These are phyloP conservation scores for Astrothelium macrocarpum DNA, from an alignment of 495 filamentous ascomycete genomes.

Conservation along the genomic window DNA sequence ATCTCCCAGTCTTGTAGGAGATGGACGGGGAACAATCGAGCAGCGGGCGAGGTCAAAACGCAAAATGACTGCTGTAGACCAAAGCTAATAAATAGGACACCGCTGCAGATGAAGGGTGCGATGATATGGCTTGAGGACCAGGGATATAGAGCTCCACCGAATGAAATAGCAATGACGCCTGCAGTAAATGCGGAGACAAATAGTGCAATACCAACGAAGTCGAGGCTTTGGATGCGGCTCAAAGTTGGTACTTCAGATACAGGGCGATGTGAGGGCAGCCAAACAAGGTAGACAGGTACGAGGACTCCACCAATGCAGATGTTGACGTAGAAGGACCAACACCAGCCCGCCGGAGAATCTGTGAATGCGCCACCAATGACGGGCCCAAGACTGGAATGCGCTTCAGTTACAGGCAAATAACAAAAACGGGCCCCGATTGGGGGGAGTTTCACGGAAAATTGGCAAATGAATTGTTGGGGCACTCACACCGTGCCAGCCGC, in stretches of 20 bases:
- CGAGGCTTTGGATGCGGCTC: too few species aligned
- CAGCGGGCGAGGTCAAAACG: neutral
- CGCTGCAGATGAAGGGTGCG: neutral
- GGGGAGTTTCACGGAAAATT: too few species aligned
- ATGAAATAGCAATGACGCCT: neutral
- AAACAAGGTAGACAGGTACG: conserved; percentile 47
- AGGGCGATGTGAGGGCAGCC: conserved; percentile 38
- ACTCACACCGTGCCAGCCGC: neutral
- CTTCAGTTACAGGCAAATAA: too few species aligned
- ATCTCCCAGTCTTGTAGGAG: neutral
- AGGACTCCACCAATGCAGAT: conserved; percentile 46
- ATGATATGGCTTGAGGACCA: neutral
- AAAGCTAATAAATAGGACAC: neutral
- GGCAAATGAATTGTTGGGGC: too few species aligned
- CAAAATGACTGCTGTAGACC: neutral
- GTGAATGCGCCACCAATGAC: conserved; percentile 56
- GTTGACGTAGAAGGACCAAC: conserved; percentile 65
- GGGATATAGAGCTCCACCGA: neutral
- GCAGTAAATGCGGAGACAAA: neutral
- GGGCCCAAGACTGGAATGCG: conserved; percentile 25
- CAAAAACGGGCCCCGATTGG: too few species aligned
- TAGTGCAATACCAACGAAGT: conserved; percentile 11
- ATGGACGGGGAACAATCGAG: neutral
- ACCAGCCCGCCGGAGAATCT: conserved; percentile 34
- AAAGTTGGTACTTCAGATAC: too few species aligned